Conservation (phyloP, 805 yeast species). For the Starmerella stigmatis region DNA sequence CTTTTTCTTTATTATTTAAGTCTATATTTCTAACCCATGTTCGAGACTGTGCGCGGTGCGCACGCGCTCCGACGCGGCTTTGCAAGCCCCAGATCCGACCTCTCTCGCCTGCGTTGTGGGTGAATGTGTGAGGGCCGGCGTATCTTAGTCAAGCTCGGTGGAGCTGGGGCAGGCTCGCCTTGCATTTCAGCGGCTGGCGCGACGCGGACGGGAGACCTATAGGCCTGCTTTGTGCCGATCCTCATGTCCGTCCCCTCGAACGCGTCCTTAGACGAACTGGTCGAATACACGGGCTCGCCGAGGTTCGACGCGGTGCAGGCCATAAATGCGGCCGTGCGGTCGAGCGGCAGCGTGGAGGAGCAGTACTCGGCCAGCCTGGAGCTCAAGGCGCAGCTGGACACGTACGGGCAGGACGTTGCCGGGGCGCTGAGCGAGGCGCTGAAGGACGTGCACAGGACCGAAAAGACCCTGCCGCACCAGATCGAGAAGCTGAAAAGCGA, state of each 20-base stretch:
- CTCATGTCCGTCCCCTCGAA: constrained; percentile 5
- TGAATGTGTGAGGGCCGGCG: no score
- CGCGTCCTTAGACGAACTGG: constrained; percentile 17
- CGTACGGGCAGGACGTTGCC: constrained; percentile 27
- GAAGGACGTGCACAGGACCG: constrained; percentile 23
- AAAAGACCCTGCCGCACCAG: constrained; percentile 29
- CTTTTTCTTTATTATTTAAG: neutral
- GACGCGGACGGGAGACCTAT: no score
- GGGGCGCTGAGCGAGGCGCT: constrained; percentile 26
- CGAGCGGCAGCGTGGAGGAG: constrained; percentile 20
- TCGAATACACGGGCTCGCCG: constrained; percentile 24
- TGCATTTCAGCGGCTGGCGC: no score
- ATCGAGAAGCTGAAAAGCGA: constrained; percentile 30
- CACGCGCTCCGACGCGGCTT: no score
- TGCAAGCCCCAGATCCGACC: no score
- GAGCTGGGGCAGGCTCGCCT: no score
- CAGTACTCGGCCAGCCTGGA: constrained; percentile 26
- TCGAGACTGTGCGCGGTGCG: no score
- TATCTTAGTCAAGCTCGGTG: no score
- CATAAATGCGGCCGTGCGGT: constrained; percentile 23
- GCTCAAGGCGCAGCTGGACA: constrained; percentile 29
- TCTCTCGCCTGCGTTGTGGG: neutral
- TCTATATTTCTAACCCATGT: no score
- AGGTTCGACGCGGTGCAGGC: constrained; percentile 27
- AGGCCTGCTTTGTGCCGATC: no score